Percentiles rank a stretch among this genome's conserved stretches.
Evolutionary conservation across 2,329 filamentous ascomycete species (phyloP).

Genomic region (Neopestalotiopsis clavispora): DNA sequence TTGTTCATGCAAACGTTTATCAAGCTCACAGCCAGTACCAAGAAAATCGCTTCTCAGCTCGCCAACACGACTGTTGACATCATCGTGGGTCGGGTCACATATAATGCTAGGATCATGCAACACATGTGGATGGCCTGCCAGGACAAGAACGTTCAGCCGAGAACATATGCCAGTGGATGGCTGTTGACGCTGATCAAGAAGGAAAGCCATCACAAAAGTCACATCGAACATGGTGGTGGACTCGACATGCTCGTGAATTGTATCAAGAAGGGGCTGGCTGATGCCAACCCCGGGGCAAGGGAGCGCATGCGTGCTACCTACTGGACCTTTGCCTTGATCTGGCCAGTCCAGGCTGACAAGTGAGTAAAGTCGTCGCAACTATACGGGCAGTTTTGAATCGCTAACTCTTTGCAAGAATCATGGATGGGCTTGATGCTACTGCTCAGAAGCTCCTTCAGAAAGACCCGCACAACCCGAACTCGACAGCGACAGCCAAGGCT

Average conservation of each 20-base stretch:
- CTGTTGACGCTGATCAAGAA: constrained; percentile 81
- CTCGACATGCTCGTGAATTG: constrained; percentile 85
- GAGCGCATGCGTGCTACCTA: constrained; percentile 85
- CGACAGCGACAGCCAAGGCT: constrained; percentile 59
- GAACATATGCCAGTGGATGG: constrained; percentile 81
- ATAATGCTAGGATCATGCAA: constrained; percentile 80
- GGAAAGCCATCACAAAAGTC: constrained; percentile 77
- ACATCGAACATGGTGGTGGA: constrained; percentile 84
- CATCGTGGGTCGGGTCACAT: constrained; percentile 80
- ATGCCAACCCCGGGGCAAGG: constrained; percentile 88
- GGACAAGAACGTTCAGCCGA: constrained; percentile 92
- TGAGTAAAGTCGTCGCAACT: constrained; percentile 48
- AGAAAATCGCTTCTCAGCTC: constrained; percentile 88
- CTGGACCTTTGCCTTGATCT: constrained; percentile 81
- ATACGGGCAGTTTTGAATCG: neutral
- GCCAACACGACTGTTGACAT: constrained; percentile 82
- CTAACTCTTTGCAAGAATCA: constrained; percentile 61
- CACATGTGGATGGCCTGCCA: constrained; percentile 82
- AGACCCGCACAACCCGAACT: constrained; percentile 81
- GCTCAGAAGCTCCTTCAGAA: constrained; percentile 82
- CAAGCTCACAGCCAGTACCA: constrained; percentile 87
- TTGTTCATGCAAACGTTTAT: constrained; percentile 87
- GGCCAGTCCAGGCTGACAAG: constrained; percentile 77
- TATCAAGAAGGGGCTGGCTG: constrained; percentile 84
- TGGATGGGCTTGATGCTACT: constrained; percentile 77